Percentiles rank a stretch among this genome's conserved stretches.
These are phyloP conservation scores for Boletus sensibilis DNA, from an alignment of 768 basidiomycete genomes.

Conservation along the genomic window DNA sequence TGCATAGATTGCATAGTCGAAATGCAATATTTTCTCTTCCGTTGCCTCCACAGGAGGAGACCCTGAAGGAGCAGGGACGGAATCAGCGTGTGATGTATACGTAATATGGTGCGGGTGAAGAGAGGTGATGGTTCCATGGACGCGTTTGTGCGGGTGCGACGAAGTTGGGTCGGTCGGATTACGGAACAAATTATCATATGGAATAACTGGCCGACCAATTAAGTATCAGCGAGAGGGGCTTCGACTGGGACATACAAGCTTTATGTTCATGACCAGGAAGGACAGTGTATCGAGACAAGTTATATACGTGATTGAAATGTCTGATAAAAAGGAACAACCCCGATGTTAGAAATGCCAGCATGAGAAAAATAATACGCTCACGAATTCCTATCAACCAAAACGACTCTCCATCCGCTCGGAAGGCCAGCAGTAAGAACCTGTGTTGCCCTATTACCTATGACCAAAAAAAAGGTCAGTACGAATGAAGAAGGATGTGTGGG, in stretches of 20 bases:
- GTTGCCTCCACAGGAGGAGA: not conserved
- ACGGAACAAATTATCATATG: slow-evolving; percentile 49
- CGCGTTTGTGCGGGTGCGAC: slow-evolving; percentile 28
- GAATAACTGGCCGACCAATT: slow-evolving; percentile 42
- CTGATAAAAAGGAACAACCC: slow-evolving; percentile 22
- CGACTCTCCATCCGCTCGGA: slow-evolving; percentile 52
- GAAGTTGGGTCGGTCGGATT: slow-evolving; percentile 14
- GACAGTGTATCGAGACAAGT: slow-evolving; percentile 56
- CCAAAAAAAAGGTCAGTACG: not conserved
- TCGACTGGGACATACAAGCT: slow-evolving; percentile 43
- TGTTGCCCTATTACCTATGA: slow-evolving; percentile 47
- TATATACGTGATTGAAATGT: slow-evolving; percentile 58
- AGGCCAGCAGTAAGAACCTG: slow-evolving; percentile 48
- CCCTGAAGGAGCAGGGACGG: not conserved
- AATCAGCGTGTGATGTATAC: slow-evolving; percentile 8
- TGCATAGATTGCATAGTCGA: slow-evolving; percentile 60
- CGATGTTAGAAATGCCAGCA: not conserved
- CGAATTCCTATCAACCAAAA: slow-evolving; percentile 61
- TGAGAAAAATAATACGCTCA: slow-evolving; percentile 29
- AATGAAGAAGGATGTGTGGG: not conserved
- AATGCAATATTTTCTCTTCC: slow-evolving; percentile 35
- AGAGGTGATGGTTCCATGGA: slow-evolving; percentile 47
- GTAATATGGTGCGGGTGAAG: slow-evolving; percentile 40
- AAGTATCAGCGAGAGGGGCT: not conserved
- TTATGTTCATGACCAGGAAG: slow-evolving; percentile 64